Conservation (phyloP, 768 basidiomycete species). For the Mycena rosella region DNA sequence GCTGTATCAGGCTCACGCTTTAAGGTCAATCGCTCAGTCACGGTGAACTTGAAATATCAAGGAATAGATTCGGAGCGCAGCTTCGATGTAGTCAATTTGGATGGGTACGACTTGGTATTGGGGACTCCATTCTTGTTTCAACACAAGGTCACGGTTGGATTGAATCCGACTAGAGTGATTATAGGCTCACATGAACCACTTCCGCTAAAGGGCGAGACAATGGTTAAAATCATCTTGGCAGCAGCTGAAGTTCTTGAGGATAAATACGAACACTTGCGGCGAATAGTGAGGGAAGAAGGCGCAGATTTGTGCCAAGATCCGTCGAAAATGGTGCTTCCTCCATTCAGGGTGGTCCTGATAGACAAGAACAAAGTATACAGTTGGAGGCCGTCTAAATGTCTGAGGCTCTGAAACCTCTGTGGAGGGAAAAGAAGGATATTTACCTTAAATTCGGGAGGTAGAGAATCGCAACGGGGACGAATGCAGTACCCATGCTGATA, state of each 20-base stretch:
- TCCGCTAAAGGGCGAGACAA: not conserved
- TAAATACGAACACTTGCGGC: constrained; percentile 11
- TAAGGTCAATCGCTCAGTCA: constrained; percentile 41
- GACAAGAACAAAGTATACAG: constrained; percentile 44
- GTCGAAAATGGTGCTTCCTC: constrained; percentile 35
- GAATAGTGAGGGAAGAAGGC: constrained; percentile 27
- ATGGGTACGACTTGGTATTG: constrained; percentile 47
- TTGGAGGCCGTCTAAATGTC: constrained; percentile 48
- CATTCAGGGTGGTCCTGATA: constrained; percentile 43
- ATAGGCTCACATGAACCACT: not conserved
- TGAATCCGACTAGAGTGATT: constrained; percentile 21
- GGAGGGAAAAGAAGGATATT: constrained; percentile 45
- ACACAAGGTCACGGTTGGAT: constrained; percentile 28
- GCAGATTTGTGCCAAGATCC: constrained; percentile 35
- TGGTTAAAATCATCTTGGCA: constrained; percentile 4
- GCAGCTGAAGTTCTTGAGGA: constrained; percentile 14
- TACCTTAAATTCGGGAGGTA: constrained; percentile 48
- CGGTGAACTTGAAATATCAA: constrained; percentile 44
- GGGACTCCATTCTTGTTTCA: constrained; percentile 47
- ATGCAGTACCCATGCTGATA: constrained; percentile 50
- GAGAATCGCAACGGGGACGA: constrained; percentile 35
- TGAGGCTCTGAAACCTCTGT: constrained; percentile 42
- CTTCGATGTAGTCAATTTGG: constrained; percentile 48
- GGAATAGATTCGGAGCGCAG: constrained; percentile 32
- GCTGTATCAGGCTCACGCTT: constrained; percentile 49